Evolutionary conservation across 179 eudicot species (phyloP), one percentile per base, ranked within the genome.

Genomic region (Beta corolliflora): DNA sequence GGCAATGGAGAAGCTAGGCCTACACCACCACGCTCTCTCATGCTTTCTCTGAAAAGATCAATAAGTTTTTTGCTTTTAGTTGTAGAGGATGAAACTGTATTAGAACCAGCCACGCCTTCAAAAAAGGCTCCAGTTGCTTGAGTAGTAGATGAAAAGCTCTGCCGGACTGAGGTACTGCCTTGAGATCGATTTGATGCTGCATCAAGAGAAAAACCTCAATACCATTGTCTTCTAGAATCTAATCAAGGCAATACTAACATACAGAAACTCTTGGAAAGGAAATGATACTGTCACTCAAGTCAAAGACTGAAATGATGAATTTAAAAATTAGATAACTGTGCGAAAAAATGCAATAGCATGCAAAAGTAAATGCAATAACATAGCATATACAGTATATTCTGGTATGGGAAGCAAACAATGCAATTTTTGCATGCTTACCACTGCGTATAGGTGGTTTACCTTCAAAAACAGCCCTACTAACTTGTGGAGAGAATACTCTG

Each of bases 21-120:
- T 15, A 86, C 85, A n/a, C 14, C 61, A 19, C 80, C 81, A 15
- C 88, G 89, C 53, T 79, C 85, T 77, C 86, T 73, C 75, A 85
- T 73, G 84, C 97, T 92, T 55, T 95, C 95, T 68, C 82, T 81
- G 71, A 95, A 95, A 60, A 95, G 93, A 50, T 95, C 98, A 25
- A 86, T 83, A 2, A 95, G 89, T 80, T 84, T 86, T 88, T 91
- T 93, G 73, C 83, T 93, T 89, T 87, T 91, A 3, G 83, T 83
- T 65, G 87, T 78, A 53, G 91, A 82, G 48, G 98, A 81, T 67
- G 87, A 66, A 56, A 76, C 81, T 72, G 86, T 77, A 63, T 25
- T 76, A 21, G 82, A 75, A 76, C 41, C 80, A n/a, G 71, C 78
- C 4, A 64, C 77, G 71, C 72, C 91, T 61, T 78, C 82, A 29